phyloP scores from a whole-genome alignment of 768 basidiomycete species.

The Pleurotus sapidus region DNA sequence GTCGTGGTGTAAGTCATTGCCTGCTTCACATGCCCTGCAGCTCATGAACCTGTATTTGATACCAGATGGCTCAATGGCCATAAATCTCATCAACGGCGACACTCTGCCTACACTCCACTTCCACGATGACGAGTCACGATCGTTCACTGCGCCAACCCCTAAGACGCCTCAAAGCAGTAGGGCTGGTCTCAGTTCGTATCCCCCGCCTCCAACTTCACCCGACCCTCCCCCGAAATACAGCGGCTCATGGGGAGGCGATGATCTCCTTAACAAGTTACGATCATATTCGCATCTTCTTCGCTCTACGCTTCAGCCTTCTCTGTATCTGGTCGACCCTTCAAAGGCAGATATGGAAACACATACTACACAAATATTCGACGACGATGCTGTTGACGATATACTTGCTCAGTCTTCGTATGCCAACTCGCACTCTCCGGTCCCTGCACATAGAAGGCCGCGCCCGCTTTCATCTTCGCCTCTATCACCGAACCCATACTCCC shows the following conservation, averaged over 20 bases:
- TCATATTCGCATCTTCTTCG: slow-evolving; percentile 80
- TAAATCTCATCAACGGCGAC: slow-evolving; percentile 84
- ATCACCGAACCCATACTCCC: slow-evolving; percentile 53
- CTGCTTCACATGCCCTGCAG: slow-evolving; percentile 13
- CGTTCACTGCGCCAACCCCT: slow-evolving; percentile 56
- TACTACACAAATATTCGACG: slow-evolving; percentile 77
- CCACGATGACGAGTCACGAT: slow-evolving; percentile 94
- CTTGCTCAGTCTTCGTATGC: slow-evolving; percentile 75
- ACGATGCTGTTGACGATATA: slow-evolving; percentile 87
- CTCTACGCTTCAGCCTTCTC: slow-evolving; percentile 77
- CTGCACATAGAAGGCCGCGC: slow-evolving; percentile 75
- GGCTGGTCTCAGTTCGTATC: slow-evolving; percentile 52
- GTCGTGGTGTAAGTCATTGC: slow-evolving; percentile 64
- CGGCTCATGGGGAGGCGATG: slow-evolving; percentile 85
- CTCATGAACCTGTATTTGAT: neutral
- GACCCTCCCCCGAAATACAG: slow-evolving; percentile 38
- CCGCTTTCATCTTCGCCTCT: slow-evolving; percentile 52
- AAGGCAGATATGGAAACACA: slow-evolving; percentile 91
- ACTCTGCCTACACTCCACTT: slow-evolving; percentile 91
- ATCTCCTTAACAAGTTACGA: slow-evolving; percentile 73
- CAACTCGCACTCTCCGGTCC: slow-evolving; percentile 78
- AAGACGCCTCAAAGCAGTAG: slow-evolving; percentile 23
- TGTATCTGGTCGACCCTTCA: slow-evolving; percentile 93
- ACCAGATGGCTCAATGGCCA: slow-evolving; percentile 81
- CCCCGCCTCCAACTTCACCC: slow-evolving; percentile 52